Evolutionary conservation across 2,329 filamentous ascomycete species (phyloP).

Genomic region (Ophiostoma tasmaniense): DNA sequence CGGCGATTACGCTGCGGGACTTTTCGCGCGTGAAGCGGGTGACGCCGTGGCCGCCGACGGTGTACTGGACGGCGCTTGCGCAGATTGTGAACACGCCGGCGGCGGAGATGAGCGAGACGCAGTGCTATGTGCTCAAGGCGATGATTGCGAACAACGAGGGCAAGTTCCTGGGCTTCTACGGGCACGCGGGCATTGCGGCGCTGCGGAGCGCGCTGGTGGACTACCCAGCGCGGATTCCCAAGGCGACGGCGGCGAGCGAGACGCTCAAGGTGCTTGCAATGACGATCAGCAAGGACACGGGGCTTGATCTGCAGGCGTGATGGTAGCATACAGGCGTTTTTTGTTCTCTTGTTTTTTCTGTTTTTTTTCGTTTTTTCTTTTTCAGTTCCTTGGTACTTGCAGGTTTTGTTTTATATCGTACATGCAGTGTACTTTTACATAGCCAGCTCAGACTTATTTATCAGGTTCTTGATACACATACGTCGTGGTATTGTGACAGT

Average conservation of each 20-base stretch:
- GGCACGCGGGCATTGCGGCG: conserved; percentile 63
- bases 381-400: background rate
- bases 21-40: conserved; percentile 60
- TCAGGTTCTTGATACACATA: no score
- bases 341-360: background rate
- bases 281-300: conserved; percentile 42
- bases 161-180: conserved; percentile 74
- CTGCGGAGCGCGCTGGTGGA: conserved; percentile 64
- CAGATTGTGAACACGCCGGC: conserved; percentile 67
- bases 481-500: no score
- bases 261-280: conserved; percentile 46
- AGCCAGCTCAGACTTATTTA: no score
- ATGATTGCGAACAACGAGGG: conserved; percentile 66
- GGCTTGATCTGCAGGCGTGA: conserved; percentile 34
- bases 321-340: conserved; percentile 2
- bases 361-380: background rate
- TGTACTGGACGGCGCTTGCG: conserved; percentile 77
- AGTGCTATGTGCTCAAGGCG: conserved; percentile 59
- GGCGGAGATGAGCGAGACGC: conserved; percentile 60
- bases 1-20: conserved; percentile 72
- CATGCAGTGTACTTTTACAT: no score
- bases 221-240: conserved; percentile 51
- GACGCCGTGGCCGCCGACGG: conserved; percentile 67
- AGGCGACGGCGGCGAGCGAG: conserved; percentile 41
- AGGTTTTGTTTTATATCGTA: no score